Conservation (phyloP, 768 basidiomycete species). For the Nidularia pulvinata region DNA sequence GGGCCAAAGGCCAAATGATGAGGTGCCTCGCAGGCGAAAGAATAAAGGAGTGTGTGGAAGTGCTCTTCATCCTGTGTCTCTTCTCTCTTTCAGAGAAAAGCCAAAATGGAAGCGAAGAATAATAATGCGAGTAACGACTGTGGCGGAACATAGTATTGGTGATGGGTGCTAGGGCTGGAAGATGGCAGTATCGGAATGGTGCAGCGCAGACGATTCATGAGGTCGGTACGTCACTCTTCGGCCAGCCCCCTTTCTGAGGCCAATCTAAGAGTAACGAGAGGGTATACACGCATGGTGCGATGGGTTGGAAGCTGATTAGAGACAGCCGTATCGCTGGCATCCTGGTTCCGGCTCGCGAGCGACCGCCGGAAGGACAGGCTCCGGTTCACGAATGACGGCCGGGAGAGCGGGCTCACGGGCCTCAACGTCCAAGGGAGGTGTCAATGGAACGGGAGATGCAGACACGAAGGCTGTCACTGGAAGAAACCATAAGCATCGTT, state of each 20-base stretch:
- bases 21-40: background rate
- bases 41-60: background rate
- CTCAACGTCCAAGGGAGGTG: conserved; percentile 15
- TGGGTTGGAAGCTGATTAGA: conserved; percentile 6
- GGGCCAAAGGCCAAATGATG: too few relatives aligned
- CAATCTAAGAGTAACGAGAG: background rate
- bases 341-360: conserved; percentile 11
- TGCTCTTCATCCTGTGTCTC: background rate
- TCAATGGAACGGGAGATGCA: conserved; percentile 24
- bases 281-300: background rate
- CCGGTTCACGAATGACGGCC: background rate
- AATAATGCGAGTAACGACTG: background rate
- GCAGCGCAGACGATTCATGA: background rate
- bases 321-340: conserved; percentile 9
- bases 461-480: conserved; percentile 15
- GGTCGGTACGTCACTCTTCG: background rate
- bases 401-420: conserved; percentile 1
- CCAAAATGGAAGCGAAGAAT: background rate
- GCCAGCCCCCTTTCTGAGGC: background rate
- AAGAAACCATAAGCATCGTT: background rate
- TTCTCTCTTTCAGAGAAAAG: background rate
- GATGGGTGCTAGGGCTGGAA: background rate
- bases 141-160: background rate
- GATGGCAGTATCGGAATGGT: background rate
- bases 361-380: background rate